A percentile compares a stretch with the other conserved stretches of the same genome.
Evolutionary conservation across 306 rosid species (phyloP).

Genomic region (Vigna trinervia): DNA sequence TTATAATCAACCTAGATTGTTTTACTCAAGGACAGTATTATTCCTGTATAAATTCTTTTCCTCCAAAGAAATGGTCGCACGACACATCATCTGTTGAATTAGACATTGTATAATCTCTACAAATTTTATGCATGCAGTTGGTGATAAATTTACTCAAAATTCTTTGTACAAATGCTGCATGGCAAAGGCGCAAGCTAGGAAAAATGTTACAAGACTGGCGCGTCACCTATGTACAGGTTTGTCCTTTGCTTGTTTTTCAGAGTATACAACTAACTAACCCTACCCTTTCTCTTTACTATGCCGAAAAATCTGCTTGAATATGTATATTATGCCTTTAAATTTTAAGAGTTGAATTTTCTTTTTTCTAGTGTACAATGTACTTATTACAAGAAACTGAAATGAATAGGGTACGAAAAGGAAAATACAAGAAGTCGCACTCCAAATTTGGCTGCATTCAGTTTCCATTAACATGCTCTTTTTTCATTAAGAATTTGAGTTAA

Average conservation of each 20-base stretch:
- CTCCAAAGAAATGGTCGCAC: slow-evolving; percentile 9
- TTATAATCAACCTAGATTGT: slow-evolving; percentile 37
- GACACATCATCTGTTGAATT: slow-evolving; percentile 22
- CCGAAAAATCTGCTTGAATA: slow-evolving; percentile 14
- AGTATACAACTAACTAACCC: neutral
- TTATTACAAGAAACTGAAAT: neutral
- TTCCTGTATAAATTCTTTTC: slow-evolving; percentile 20
- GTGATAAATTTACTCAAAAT: slow-evolving; percentile 78
- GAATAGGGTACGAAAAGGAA: neutral
- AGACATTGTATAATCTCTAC: slow-evolving; percentile 41
- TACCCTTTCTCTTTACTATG: neutral
- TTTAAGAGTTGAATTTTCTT: slow-evolving; percentile 8
- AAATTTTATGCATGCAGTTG: slow-evolving; percentile 64
- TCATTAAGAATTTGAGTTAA: slow-evolving; percentile 20
- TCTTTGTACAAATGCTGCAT: slow-evolving; percentile 89
- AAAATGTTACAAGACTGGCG: slow-evolving; percentile 98
- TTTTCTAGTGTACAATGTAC: slow-evolving; percentile 12
- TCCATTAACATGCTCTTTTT: slow-evolving; percentile 15
- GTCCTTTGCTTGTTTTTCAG: slow-evolving; percentile 41
- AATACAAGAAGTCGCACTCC: neutral
- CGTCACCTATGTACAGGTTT: slow-evolving; percentile 80
- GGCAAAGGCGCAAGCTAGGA: slow-evolving; percentile 99
- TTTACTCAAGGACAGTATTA: slow-evolving; percentile 10
- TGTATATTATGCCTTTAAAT: slow-evolving; percentile 18
- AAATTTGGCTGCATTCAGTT: slow-evolving; percentile 21